Base-by-base conservation (phyloP, 2,329 filamentous ascomycete species). In the Aureobasidium lini region DNA sequence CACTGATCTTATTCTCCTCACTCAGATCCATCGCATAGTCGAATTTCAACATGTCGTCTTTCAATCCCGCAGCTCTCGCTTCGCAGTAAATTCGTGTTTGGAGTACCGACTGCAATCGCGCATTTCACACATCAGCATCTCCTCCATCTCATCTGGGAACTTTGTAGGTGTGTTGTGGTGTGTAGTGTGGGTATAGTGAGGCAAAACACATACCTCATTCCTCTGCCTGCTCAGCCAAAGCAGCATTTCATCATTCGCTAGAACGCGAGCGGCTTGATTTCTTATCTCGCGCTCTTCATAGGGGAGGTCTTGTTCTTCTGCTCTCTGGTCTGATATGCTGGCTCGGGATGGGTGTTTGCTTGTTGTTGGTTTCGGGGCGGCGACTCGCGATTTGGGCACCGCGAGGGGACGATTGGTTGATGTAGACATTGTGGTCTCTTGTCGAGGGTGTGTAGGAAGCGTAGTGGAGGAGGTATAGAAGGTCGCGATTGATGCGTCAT, bases 141-240 rank as follows among this genome's bases (percentile, higher is more conserved):
- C 8, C 8, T 23, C 43, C 9, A 46, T 28, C 23, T 16, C 13
- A 52, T 7, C 10, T 18, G n/a, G n/a, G n/a, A n/a, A n/a, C n/a
- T n/a, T n/a, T n/a, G n/a, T n/a, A n/a, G n/a, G n/a, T n/a, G n/a
- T n/a, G n/a, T n/a, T n/a, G n/a, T n/a, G n/a, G n/a, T n/a, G n/a
- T n/a, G n/a, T n/a, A n/a, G n/a, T n/a, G n/a, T n/a, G n/a, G n/a
- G n/a, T n/a, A n/a, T n/a, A n/a, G n/a, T n/a, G n/a, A n/a, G n/a
- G n/a, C n/a, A n/a, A n/a, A n/a, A n/a, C n/a, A n/a, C n/a, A 31
- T 57, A 57, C 54, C 54, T 57, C 54, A 28, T 57, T 44, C 43
- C 54, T 37, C 18, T 39, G 31, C 28, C 36, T 43, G 29, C 54
- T 57, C 23, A 57, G 29, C 43, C 44, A 48, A 15, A 48, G 9